Evolutionary conservation across 1,284 basidiomycete species (phyloP).

Genomic region (Rhodotorula sp.): DNA sequence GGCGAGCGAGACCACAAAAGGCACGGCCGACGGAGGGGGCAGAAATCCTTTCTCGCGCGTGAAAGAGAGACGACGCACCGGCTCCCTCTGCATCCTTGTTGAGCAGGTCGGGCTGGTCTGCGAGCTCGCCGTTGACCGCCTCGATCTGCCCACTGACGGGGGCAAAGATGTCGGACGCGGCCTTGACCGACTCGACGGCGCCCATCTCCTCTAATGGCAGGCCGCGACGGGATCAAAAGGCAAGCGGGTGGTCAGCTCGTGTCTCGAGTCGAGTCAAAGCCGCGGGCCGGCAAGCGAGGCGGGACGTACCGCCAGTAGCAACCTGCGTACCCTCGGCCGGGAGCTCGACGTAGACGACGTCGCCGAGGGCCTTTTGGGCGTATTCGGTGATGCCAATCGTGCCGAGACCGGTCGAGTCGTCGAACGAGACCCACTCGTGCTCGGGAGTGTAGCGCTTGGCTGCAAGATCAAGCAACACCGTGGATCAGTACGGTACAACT

Average conservation of each 20-base stretch:
- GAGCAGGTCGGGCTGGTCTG: constrained; percentile 70
- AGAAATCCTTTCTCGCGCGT: not conserved
- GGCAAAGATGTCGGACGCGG: constrained; percentile 63
- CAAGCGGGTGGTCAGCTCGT: not conserved
- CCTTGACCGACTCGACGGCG: constrained; percentile 94
- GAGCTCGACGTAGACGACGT: constrained; percentile 97
- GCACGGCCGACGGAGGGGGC: not conserved
- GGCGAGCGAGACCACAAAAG: not conserved
- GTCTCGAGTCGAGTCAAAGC: not conserved
- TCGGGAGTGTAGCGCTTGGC: constrained; percentile 82
- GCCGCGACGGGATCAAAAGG: not conserved
- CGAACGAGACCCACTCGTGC: constrained; percentile 84
- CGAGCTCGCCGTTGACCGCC: constrained; percentile 73
- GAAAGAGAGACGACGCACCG: constrained; percentile 58
- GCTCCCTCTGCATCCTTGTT: constrained; percentile 85
- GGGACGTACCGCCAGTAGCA: constrained; percentile 67
- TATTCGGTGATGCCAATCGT: constrained; percentile 89
- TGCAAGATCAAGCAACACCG: constrained; percentile 47
- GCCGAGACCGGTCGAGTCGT: constrained; percentile 75
- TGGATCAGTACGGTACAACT: not conserved
- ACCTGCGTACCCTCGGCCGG: constrained; percentile 69
- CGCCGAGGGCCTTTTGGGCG: constrained; percentile 87
- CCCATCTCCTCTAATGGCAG: constrained; percentile 74
- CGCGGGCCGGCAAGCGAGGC: not conserved
- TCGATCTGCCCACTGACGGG: constrained; percentile 82